Base-by-base conservation (phyloP, 345 rosid species). In the Acer yangbiense region DNA sequence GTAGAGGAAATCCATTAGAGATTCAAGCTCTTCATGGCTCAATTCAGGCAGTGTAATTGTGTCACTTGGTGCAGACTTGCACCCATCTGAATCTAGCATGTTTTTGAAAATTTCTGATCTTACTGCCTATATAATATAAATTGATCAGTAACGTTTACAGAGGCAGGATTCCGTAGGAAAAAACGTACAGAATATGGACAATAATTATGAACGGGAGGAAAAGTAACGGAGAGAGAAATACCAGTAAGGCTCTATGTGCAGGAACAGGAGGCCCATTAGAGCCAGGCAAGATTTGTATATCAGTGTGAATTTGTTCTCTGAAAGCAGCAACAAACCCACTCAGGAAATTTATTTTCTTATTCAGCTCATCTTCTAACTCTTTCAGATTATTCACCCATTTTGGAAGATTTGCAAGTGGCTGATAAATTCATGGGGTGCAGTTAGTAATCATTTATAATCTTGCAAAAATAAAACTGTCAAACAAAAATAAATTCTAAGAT, bases 81-180 rank as follows among this genome's bases (percentile, higher is more conserved):
- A 91, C 2, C 72, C 52, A 44, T 91, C 98, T 10, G 95, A 86
- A 76, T 87, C 91, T 20, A 95, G 72, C 86, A 90, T 85, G 74
- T 89, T 88, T 82, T 86, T 92, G 75, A 95, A 95, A 68, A 95
- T 89, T 78, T 85, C 91, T 16, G 98, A 95, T 86, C 92, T 93
- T 65, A 93, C 85, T 65, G 98, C 97, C 98, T 93, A 61, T 41
- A 72, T 64, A 46, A 46, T 46, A 6, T 35, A 35, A 3, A 4
- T 35, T 35, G 4, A 35, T 35, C 6, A 35, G 39, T 35, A 35
- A 35, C 39, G 4, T 35, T 35, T 35, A 35, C 6, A 35, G 39
- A 35, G 6, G 39, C 0, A 35, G 6, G 39, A 35, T 35, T 35
- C 0, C 4, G 1, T 35, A 35, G 39, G 6, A 4, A 35, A 35